phyloP scores from a whole-genome alignment of 2,329 filamentous ascomycete species.

The Beauveria pseudobassiana region DNA sequence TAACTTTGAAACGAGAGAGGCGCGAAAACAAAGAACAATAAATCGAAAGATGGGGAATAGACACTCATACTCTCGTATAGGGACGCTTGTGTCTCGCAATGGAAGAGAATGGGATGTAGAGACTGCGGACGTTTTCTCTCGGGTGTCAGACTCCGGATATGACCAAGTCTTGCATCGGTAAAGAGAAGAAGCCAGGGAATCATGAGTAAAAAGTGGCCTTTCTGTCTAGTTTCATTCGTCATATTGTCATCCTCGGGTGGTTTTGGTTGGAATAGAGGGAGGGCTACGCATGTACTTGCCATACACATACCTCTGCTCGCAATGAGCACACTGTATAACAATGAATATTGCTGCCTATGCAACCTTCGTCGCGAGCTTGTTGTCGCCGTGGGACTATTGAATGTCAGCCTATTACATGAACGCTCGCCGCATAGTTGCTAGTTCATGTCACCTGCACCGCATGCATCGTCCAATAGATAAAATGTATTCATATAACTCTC shows the following conservation, averaged over 20 bases:
- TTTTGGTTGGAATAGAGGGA: neutral
- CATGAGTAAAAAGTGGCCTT: neutral
- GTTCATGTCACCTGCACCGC: neutral
- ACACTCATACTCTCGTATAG: too few species aligned
- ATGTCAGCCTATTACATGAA: too few species aligned
- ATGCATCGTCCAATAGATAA: too few species aligned
- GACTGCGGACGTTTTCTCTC: neutral
- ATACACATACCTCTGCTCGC: constrained; percentile 1
- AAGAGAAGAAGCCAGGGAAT: neutral
- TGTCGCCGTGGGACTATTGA: neutral
- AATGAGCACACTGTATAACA: constrained; percentile 10
- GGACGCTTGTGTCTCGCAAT: too few species aligned
- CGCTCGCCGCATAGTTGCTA: neutral
- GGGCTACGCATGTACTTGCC: neutral
- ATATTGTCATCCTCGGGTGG: neutral
- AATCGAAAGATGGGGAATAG: neutral
- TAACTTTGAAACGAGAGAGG: neutral
- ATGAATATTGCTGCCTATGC: neutral
- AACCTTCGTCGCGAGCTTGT: neutral
- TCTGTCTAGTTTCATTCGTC: neutral
- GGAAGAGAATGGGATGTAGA: neutral
- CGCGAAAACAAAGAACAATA: neutral
- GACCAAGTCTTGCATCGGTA: neutral
- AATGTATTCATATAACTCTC: neutral
- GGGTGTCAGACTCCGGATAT: neutral